phyloP scores from a whole-genome alignment of 179 eudicot genomes.

The Pouteria campechiana region DNA sequence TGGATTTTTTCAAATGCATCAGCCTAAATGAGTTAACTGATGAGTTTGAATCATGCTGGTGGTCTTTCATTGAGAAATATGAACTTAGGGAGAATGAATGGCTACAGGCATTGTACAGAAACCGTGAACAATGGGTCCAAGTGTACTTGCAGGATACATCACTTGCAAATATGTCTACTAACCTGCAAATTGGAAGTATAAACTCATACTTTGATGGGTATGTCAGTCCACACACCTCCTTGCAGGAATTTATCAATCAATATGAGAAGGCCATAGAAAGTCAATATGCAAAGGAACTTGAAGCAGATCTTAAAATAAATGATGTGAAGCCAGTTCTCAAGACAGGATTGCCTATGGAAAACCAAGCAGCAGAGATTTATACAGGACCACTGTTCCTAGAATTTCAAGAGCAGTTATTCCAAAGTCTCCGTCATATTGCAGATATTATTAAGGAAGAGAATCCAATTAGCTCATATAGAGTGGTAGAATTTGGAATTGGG shows the following conservation, averaged over 20 bases:
- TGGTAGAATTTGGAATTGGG: constrained; percentile 31
- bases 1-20: constrained; percentile 36
- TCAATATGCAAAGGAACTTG: constrained; percentile 25
- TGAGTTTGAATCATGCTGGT: constrained; percentile 41
- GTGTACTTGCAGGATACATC: constrained; percentile 32
- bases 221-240: constrained; percentile 25
- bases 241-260: constrained; percentile 25
- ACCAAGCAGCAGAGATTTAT: constrained; percentile 35
- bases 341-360: constrained; percentile 49
- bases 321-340: constrained; percentile 26
- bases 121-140: constrained; percentile 40
- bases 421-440: constrained; percentile 34
- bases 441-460: constrained; percentile 27
- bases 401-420: constrained; percentile 42
- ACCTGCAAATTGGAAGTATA: constrained; percentile 22
- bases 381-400: constrained; percentile 31
- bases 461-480: constrained; percentile 24
- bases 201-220: constrained; percentile 38
- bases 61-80: constrained; percentile 22
- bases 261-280: constrained; percentile 38
- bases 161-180: constrained; percentile 23
- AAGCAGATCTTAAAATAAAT: constrained; percentile 30
- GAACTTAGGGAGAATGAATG: constrained; percentile 26
- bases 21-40: constrained; percentile 30
- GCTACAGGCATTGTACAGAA: constrained; percentile 40